Percentiles rank a stretch among this genome's conserved stretches.
Conservation (phyloP, 176 grass and related monocot genomes). For the Pontederia crassipes region DNA sequence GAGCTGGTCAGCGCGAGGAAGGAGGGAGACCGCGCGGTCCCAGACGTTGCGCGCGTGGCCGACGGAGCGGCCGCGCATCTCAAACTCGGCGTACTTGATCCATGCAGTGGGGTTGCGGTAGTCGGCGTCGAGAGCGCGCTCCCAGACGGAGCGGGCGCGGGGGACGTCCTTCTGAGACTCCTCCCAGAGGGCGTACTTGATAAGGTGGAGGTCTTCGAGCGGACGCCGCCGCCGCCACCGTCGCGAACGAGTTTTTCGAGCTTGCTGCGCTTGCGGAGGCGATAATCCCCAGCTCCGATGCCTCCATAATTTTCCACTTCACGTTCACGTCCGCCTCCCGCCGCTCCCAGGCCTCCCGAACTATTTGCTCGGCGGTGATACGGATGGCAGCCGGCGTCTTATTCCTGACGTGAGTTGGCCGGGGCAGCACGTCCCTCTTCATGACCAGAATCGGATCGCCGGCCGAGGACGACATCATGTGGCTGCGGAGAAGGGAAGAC, state of each 20-base stretch:
- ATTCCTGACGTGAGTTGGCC: constrained; percentile 62
- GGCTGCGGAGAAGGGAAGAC: too few relatives aligned
- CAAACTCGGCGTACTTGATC: constrained; percentile 91
- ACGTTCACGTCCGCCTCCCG: constrained; percentile 70
- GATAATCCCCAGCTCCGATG: constrained; percentile 61
- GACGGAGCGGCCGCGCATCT: constrained; percentile 70
- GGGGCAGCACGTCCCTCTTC: constrained; percentile 2
- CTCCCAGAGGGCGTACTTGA: constrained; percentile 78
- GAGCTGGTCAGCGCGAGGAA: constrained; percentile 77
- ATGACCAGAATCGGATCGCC: too few relatives aligned
- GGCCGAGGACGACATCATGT: too few relatives aligned
- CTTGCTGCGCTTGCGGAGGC: constrained; percentile 65
- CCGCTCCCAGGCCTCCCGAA: constrained; percentile 56
- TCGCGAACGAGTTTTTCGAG: constrained; percentile 55
- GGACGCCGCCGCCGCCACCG: constrained; percentile 20
- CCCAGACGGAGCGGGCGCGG: constrained; percentile 72
- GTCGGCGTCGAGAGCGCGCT: constrained; percentile 56
- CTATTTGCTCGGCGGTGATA: constrained; percentile 86
- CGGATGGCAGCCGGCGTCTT: constrained; percentile 58
- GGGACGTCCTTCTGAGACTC: constrained; percentile 64
- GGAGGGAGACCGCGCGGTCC: constrained; percentile 80
- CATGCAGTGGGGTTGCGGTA: constrained; percentile 77
- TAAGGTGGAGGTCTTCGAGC: constrained; percentile 24
- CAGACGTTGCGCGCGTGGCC: constrained; percentile 81
- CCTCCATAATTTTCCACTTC: constrained; percentile 69